Evolutionary conservation across 208 protist species (phyloP).

Genomic region (Trypanosoma melophagium): DNA sequence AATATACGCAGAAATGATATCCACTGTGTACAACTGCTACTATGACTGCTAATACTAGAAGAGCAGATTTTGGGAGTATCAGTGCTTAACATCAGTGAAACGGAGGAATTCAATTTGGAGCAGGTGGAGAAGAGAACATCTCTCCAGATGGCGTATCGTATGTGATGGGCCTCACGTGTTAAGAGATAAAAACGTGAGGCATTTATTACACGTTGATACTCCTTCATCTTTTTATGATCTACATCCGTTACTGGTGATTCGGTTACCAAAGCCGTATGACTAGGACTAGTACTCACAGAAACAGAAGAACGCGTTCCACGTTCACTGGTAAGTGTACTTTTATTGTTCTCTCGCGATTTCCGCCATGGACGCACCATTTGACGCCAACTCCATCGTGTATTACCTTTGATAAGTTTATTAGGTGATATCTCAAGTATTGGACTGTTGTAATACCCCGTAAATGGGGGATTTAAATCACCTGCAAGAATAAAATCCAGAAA

Average conservation of each 20-base stretch:
- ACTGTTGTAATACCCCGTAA: constrained; percentile 2
- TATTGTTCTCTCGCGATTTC: not conserved
- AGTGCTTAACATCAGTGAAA: too few species aligned
- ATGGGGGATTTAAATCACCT: not conserved
- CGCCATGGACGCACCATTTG: not conserved
- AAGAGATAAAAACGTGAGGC: not conserved
- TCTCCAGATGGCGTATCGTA: not conserved
- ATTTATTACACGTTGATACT: not conserved
- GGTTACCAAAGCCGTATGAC: too few species aligned
- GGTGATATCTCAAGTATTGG: too few species aligned
- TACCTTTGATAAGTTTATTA: not conserved
- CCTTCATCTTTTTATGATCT: too few species aligned
- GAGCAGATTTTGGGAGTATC: too few species aligned
- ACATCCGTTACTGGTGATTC: too few species aligned
- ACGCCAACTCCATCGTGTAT: not conserved
- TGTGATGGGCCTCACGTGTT: not conserved
- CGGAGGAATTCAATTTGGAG: too few species aligned
- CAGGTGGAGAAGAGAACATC: not conserved
- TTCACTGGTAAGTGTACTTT: not conserved
- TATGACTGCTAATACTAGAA: not conserved
- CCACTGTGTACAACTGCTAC: not conserved
- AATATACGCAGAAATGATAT: not conserved
- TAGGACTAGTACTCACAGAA: too few species aligned
- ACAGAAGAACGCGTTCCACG: not conserved
- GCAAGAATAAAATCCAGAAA: not conserved